Conservation (phyloP, 495 filamentous ascomycete genomes). For the Aspergillus saccharolyticus region DNA sequence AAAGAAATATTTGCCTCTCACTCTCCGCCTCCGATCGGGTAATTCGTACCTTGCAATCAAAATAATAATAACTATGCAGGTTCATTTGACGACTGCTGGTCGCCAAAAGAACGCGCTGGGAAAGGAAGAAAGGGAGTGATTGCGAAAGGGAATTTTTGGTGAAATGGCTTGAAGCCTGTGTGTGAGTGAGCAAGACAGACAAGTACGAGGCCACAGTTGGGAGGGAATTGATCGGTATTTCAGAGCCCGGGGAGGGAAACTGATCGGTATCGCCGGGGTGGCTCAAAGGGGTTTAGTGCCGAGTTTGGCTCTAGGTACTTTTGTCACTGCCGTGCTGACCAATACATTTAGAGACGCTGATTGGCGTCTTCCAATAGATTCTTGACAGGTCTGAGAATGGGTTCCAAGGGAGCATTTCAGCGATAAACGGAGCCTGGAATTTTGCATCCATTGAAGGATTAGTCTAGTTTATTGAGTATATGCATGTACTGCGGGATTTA, state of each 20-base stretch:
- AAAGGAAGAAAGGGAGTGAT: conserved; percentile 7
- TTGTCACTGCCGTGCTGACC: not conserved
- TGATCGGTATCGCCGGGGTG: conserved; percentile 12
- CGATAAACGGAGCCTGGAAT: not conserved
- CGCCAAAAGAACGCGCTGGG: conserved; percentile 59
- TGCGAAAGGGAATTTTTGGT: not conserved
- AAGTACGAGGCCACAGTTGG: not conserved
- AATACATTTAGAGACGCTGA: not conserved
- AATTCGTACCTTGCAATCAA: conserved; percentile 44
- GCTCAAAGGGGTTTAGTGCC: conserved; percentile 16
- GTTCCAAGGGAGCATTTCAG: not conserved
- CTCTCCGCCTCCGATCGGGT: not conserved
- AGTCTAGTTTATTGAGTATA: not conserved
- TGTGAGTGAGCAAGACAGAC: conserved; percentile 1
- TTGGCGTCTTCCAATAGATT: not conserved
- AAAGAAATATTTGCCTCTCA: not conserved
- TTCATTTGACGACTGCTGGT: conserved; percentile 58
- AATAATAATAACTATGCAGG: conserved; percentile 48
- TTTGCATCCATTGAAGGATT: not conserved
- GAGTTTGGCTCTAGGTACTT: conserved; percentile 10
- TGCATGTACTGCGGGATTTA: not conserved
- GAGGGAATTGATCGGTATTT: conserved; percentile 18
- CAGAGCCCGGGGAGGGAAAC: conserved; percentile 7
- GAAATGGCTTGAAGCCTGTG: conserved; percentile 1
- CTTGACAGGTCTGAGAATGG: not conserved